These are phyloP conservation scores for Lanmaoa rubissima DNA, from an alignment of 768 basidiomycete genomes.

Conservation along the genomic window DNA sequence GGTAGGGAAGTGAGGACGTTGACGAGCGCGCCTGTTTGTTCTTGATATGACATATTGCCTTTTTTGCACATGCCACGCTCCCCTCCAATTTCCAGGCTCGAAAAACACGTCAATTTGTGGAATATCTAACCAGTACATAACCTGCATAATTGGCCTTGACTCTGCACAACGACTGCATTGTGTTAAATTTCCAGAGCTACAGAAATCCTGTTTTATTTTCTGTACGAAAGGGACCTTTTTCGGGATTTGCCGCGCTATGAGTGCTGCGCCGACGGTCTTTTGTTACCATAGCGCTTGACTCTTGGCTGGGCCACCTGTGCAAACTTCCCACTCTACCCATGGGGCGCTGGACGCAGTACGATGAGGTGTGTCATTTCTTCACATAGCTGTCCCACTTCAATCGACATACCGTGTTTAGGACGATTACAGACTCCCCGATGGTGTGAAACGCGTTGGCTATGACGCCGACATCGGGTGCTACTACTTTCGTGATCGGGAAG, in stretches of 20 bases:
- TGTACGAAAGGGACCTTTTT: not conserved
- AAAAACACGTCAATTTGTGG: not conserved
- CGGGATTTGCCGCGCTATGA: constrained; percentile 23
- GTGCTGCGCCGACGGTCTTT: not conserved
- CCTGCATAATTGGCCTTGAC: not conserved
- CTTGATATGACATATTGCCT: constrained; percentile 13
- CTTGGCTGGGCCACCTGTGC: constrained; percentile 23
- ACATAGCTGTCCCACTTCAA: not conserved
- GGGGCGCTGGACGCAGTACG: constrained; percentile 41
- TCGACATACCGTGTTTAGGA: constrained; percentile 35
- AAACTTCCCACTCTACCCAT: constrained; percentile 14
- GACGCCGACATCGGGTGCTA: constrained; percentile 70
- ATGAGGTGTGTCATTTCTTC: constrained; percentile 22
- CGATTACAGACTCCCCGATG: constrained; percentile 51
- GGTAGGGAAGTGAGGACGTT: constrained; percentile 2
- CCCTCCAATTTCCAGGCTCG: not conserved
- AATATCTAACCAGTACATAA: not conserved
- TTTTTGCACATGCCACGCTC: constrained; percentile 8
- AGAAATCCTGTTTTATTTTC: not conserved
- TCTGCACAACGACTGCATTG: not conserved
- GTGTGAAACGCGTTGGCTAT: constrained; percentile 67
- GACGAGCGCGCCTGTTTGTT: constrained; percentile 20
- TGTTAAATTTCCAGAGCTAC: not conserved
- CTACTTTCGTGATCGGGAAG: constrained; percentile 57
- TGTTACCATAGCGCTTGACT: constrained; percentile 1